Base-by-base conservation (phyloP, 2,329 filamentous ascomycete genomes). In the Monilinia laxa region DNA sequence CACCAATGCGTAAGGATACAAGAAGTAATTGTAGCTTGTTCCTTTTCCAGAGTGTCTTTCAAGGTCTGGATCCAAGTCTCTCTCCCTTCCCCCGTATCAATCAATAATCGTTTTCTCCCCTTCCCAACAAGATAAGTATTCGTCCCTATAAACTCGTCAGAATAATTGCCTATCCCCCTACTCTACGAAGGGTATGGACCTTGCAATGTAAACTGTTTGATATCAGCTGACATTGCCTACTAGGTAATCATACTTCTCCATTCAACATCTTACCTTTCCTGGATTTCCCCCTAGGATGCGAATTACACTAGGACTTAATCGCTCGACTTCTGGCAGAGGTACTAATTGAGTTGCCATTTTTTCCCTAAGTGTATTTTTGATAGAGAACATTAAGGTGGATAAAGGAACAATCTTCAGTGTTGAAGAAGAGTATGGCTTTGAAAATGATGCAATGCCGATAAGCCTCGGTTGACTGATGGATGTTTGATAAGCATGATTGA, bases 51-150 rank as follows among this genome's bases (percentile, higher is more conserved):
- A 0, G 89, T 85, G 4, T 81, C 79, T 70, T 85, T 84, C 47
- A 99, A 79, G 0, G 85, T 84, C 0, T 82, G 77, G 53, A 87
- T 82, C 94, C 94, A 99, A 45, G 85, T 82, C 2, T 88, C 85
- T 67, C 69, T 71, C 82, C 85, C 95, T 78, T 97, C 90, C 59
- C 91, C 95, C 0, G 93, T 97, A 79, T 99, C 95, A 74, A 99
- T 87, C 28, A 99, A 85, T 67, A 98, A 83, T 12, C 95, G 88
- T 9, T 80, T 79, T 7, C 81, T 77, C 4, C 93, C 94, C 9
- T 85, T 88, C 67, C 95, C 95, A 68, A 99, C 75, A 23, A 99
- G 84, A 77, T 99, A 99, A 45, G 95, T 99, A 78, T 99, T 99
- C 72, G 95, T 97, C 69, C 93, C 89, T 78, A 90, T 86, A 14